A percentile compares a stretch with the other conserved stretches of the same genome.
phyloP scores from a whole-genome alignment of 108 stramenopile genomes.

The Nitzschia putrida region DNA sequence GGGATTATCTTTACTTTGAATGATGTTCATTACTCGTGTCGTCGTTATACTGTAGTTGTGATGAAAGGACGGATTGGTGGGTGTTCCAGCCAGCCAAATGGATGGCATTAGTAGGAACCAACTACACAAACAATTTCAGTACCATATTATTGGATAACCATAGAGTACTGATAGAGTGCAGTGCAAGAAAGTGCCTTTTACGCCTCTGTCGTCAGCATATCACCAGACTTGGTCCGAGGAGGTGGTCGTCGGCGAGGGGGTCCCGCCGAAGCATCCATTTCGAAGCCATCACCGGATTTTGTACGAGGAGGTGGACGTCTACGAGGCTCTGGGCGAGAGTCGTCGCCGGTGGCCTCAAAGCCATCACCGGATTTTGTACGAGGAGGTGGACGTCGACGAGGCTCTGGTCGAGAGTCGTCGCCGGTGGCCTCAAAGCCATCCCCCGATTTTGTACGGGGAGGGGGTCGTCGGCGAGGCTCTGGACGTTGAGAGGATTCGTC shows the following conservation, averaged over 20 bases:
- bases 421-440: constrained; percentile 17
- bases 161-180: too few species aligned
- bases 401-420: background rate
- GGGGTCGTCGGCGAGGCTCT: constrained; percentile 23
- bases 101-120: too few species aligned
- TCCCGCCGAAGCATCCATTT: background rate
- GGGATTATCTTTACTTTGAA: too few species aligned
- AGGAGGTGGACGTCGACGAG: constrained; percentile 14
- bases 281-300: constrained; percentile 24
- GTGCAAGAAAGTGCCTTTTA: too few species aligned
- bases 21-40: too few species aligned
- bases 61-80: too few species aligned
- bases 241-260: constrained; percentile 22
- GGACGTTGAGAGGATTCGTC: background rate
- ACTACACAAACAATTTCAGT: too few species aligned
- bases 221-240: constrained; percentile 21
- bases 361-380: constrained; percentile 36
- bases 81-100: too few species aligned
- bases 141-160: too few species aligned
- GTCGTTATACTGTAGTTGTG: too few species aligned
- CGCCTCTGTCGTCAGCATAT: background rate
- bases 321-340: constrained; percentile 6
- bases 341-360: background rate
- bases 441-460: constrained; percentile 34
- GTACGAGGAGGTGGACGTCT: constrained; percentile 25